Evolutionary conservation across 305 asterid genomes (phyloP), one percentile per base, ranked within the genome.

Genomic region (Lippia alba): DNA sequence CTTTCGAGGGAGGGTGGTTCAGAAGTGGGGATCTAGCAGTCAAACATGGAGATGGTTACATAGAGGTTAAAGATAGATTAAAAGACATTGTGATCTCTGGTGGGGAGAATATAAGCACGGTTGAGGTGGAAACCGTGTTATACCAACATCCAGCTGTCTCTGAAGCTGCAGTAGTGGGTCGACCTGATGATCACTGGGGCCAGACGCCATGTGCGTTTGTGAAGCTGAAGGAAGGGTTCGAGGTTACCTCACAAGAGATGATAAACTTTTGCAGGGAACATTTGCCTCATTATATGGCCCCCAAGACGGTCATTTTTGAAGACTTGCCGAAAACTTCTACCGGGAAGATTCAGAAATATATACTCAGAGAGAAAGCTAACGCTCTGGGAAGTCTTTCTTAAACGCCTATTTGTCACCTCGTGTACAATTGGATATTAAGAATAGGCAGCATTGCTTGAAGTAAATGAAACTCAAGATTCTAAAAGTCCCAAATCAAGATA

Each of bases 131-230:
- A 76, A 80, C 80, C 1, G 96, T 84, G 24, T 20, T 91, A 77
- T 84, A 82, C 65, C 12, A 81, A n/a, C 97, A 92, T 70, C 95
- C 91, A 0, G 91, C 88, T 0, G 81, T 93, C 68, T 81, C 91
- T 32, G 98, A 93, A 61, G 97, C 91, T 2, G 96, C 96, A 7
- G 98, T 93, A 3, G 98, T 93, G 3, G 98, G 80, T 0, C 80
- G 98, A 20, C 98, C 98, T 4, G 98, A 94, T 72, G 48, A 84
- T 55, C 94, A 87, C 66, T 94, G 97, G 98, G 97, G 98, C 41
- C 94, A 91, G 70, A 91, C 96, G 0, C 90, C 96, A 0, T 89
- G 97, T 56, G 97, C 97, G 10, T 94, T 91, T 61, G 96, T 91
- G 67, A 91, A 88, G 86, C 56, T 89, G 82, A 89, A 89, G 80